Base-by-base conservation (phyloP, 2,329 filamentous ascomycete species). In the Tolypocladium tropicale region DNA sequence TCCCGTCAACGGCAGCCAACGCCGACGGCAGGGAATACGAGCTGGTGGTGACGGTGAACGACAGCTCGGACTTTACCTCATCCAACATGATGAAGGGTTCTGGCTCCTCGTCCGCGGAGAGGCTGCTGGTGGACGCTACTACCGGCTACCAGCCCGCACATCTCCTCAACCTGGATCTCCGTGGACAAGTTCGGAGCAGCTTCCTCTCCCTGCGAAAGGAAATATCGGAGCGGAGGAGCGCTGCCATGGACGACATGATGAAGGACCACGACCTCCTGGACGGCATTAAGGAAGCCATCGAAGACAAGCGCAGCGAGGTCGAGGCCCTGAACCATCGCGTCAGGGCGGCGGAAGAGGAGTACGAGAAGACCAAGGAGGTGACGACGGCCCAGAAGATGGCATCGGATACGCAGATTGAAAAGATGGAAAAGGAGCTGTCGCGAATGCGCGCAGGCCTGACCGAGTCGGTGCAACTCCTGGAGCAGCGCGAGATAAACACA, bases 381-480 rank as follows among this genome's bases (percentile, higher is more conserved):
- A 93, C 89, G 9, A 89, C 82, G 50, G 89, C 91, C 21, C 90
- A 96, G 69, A 95, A 95, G 74, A 83, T 93, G 68, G 87, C 86
- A 9, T 90, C 86, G 2, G 94, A 97, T 68, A 85, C 92, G 10
- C 93, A 97, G 70, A 96, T 99, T 65, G 94, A 99, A 73, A 94
- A 94, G 77, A 95, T 96, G 87, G 94, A 99, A 74, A 96, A 96
- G 72, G 92, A 99, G 70, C 77, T 99, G n/a, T 88, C 89, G 51
- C 90, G 91, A 69, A 95, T 97, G 90, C 82, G 92, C 46, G 83
- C 87, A 2, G 87, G 86, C 12, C 76, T 96, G 33, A 86, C 84
- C 3, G 93, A 96, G 70, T 91, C 86, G 36, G 88, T 96, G 54
- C 90, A 96, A 72, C 73, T 95, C 52, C 87, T 96, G 81, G 91